These are phyloP conservation scores for Fusarium sp. DNA, from an alignment of 2,329 filamentous ascomycete genomes.

Conservation along the genomic window DNA sequence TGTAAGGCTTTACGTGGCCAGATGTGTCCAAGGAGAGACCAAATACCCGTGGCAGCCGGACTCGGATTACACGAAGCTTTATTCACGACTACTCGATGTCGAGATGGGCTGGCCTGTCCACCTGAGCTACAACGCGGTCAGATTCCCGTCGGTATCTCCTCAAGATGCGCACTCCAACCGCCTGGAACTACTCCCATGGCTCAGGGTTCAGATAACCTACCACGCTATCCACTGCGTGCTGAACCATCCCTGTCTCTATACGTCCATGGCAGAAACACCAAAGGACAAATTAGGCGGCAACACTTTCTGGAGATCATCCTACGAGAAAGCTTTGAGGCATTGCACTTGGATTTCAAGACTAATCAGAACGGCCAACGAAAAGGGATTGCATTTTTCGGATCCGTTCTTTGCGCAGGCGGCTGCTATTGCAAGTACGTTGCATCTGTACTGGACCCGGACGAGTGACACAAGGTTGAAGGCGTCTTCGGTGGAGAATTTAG, in stretches of 20 bases:
- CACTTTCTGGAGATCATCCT: constrained; percentile 27
- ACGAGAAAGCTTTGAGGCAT: constrained; percentile 21
- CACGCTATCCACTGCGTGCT: constrained; percentile 26
- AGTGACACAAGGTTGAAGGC: constrained; percentile 5
- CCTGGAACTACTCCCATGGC: constrained; percentile 22
- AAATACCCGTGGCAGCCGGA: constrained; percentile 20
- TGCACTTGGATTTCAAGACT: constrained; percentile 33
- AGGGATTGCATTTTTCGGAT: constrained; percentile 14
- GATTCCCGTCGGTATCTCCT: neutral
- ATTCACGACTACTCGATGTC: constrained; percentile 1
- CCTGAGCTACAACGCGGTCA: constrained; percentile 21
- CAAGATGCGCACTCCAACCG: neutral
- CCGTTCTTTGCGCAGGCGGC: constrained; percentile 35
- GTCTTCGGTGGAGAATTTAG: constrained; percentile 7
- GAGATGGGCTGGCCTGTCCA: neutral
- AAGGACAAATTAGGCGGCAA: constrained; percentile 11
- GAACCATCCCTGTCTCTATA: constrained; percentile 31
- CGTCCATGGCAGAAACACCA: constrained; percentile 8
- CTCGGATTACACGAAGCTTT: constrained; percentile 25
- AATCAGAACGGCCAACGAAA: constrained; percentile 18
- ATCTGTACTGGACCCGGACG: constrained; percentile 15
- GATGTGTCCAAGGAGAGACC: constrained; percentile 14
- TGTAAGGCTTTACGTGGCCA: constrained; percentile 15
- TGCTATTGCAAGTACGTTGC: constrained; percentile 19
- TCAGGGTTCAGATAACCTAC: constrained; percentile 21